Conservation (phyloP, 1,284 basidiomycete genomes). For the Vanrija pseudolonga region DNA sequence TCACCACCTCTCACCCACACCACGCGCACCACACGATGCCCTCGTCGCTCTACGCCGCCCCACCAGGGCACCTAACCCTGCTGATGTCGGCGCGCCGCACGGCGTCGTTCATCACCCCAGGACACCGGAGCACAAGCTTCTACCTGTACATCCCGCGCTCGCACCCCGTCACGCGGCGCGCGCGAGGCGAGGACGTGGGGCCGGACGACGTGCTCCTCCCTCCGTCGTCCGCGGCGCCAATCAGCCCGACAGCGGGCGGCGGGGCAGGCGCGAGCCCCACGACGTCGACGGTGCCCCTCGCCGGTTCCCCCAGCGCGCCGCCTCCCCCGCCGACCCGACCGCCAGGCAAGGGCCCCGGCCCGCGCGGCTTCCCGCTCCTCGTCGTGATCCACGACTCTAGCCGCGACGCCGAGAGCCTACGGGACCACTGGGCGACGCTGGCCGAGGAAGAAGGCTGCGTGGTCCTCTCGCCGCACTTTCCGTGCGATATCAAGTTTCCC, state of each 20-base stretch:
- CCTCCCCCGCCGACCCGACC: too few relatives aligned
- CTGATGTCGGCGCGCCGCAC: conserved; percentile 13
- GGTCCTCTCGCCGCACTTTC: conserved; percentile 16
- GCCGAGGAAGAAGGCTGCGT: conserved; percentile 15
- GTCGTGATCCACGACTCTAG: conserved; percentile 17
- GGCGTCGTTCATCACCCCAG: conserved; percentile 8
- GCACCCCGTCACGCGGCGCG: conserved; percentile 16
- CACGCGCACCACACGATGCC: background rate
- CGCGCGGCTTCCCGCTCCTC: conserved; percentile 11
- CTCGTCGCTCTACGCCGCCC: conserved; percentile 11
- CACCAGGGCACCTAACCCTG: conserved; percentile 12
- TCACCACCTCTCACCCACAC: too few relatives aligned
- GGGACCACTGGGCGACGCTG: conserved; percentile 8
- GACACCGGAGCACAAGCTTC: conserved; percentile 11
- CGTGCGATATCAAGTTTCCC: conserved; percentile 13
- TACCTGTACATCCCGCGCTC: conserved; percentile 17
- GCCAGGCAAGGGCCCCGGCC: background rate
- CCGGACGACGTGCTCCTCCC: background rate
- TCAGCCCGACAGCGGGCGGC: too few relatives aligned
- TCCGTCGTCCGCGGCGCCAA: too few relatives aligned
- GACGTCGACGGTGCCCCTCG: background rate
- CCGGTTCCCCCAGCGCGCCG: background rate
- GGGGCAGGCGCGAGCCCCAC: conserved; percentile 1
- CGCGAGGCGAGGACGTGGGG: conserved; percentile 11
- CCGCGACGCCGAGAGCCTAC: conserved; percentile 13